Base-by-base conservation (phyloP, 2,329 filamentous ascomycete species). In the Ploettnerulaceae sp. region DNA sequence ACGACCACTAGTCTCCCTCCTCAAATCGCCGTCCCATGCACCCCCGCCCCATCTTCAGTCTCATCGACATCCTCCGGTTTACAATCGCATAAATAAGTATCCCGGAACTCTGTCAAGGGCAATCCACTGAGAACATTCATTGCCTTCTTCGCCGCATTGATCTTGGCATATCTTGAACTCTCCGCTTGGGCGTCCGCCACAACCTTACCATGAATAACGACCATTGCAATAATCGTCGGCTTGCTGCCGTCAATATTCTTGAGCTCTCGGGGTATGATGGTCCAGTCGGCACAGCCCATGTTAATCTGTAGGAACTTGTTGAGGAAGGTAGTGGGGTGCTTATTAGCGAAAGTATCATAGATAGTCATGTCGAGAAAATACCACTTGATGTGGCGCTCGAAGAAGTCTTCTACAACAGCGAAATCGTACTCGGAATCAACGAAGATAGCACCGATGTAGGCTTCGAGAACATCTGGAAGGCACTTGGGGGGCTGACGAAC, bases 391-490 rank as follows among this genome's bases (percentile, higher is more conserved):
- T 90, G 81, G 11, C 59, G 63, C n/a, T 79, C 67, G 66, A 95
- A 96, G 68, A 98, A 97, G 0, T 63, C 62, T 52, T 85, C 79
- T 1, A 97, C 84, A 14, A 81, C 73, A 9, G 65, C 64, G 65
- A 84, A 96, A 61, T 93, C 70, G 67, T 91, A 97, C 35, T 75
- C 72, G 0, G 87, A 85, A 66, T 98, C 93, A 8, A 98, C 85
- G 63, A 97, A 97, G 17, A 96, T 74, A 15, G 91, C 91, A 1
- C 89, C 93, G 2, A 96, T 70, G 58, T 89, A 93, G 0, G 91
- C 81, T 71, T 98, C 93, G 3, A 97, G 73, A 28, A 95, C 79
- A 64, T 98, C 93, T 0, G 90, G 80, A 5, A 97, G 77, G 43
- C 70, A 74, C 59, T 93, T 93, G 7, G 86, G 86, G 1, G 85